Base-by-base conservation (phyloP, 2,329 filamentous ascomycete species). In the Achaetomium macrosporum region DNA sequence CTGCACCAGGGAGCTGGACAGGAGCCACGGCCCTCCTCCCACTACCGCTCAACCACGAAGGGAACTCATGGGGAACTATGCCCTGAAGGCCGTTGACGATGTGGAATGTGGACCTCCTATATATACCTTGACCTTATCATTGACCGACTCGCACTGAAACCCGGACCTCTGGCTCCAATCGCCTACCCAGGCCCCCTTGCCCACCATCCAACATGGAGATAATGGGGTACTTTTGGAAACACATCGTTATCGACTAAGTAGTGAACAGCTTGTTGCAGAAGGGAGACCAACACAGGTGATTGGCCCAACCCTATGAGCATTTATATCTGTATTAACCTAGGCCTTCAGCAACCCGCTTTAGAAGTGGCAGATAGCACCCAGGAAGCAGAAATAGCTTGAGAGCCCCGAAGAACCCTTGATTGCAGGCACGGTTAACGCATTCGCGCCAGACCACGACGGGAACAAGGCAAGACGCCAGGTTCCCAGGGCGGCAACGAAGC, bases 381-480 rank as follows among this genome's bases (percentile, higher is more conserved):
- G 62, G 63, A 65, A 59, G 63, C 55, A 53, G 54, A 57, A n/a
- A 51, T 47, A 56, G 57, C 62, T 57, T 57, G 50, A 48, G 61
- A 60, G 61, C 45, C 57, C 59, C 57, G 49, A 62, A 43, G 57
- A 58, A 45, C 51, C 47, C 43, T 49, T 55, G 49, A 49, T 45
- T 52, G 54, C 41, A 55, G 55, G 58, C 53, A 55, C 35, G 41
- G 59, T 61, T 67, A 69, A 71, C 61, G 51, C 64, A 63, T 66
- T 63, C 63, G 66, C 64, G 65, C 63, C 61, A 51, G 60, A 68
- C 70, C 60, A 53, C 52, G 49, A 45, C 54, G 60, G 56, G 60
- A 59, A 55, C 55, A 55, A 50, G 59, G 63, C 79, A 82, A 81
- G 75, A 82, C 79, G 79, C 70, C 63, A 60, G 63, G 60, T 55